Base-by-base conservation (phyloP, 768 basidiomycete genomes). In the Mycena pura region DNA sequence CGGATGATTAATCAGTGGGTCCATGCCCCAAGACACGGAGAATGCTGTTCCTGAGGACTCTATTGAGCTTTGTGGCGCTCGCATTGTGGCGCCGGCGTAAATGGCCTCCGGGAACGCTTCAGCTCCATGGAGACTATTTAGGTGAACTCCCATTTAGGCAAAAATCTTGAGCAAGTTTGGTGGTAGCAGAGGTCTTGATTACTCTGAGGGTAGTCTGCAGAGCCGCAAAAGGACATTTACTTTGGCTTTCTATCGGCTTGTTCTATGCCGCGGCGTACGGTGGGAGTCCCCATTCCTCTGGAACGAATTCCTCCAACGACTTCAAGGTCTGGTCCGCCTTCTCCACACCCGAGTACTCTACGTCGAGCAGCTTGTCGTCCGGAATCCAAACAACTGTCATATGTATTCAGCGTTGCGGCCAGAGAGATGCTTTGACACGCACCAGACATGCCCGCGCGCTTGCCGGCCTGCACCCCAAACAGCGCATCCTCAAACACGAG, bases 361-460 rank as follows among this genome's bases (percentile, higher is more conserved):
- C 72, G 3, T 79, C 74, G 32, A 89, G 72, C 6, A 95, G 77
- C 56, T 89, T 86, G 7, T 81, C 68, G 67, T 95, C 93, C 2
- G 94, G 93, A 15, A 95, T 85, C 93, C 93, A 96, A 3, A 93
- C 80, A 29, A 93, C 93, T 93, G 59, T 45, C 32, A 32, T 41
- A 38, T 32, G 56, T 40, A 57, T 48, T 25, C 46, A 49, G 40
- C 48, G 48, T n/a, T 29, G n/a, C n/a, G n/a, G 32, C 45, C 25
- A 43, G 19, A 59, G 8, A 43, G 46, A 34, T 25, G 29, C n/a
- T 36, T 19, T 27, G 39, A 39, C 17, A 64, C 82, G 34, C 55
- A 93, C 93, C 92, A 57, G 87, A 83, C 93, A 95, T 95, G 11
- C 91, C 92, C 3, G 93, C 93, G 57, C 90, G 80, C 70, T 90